Conservation (phyloP, 2,329 filamentous ascomycete species). For the Aphanocladium album region DNA sequence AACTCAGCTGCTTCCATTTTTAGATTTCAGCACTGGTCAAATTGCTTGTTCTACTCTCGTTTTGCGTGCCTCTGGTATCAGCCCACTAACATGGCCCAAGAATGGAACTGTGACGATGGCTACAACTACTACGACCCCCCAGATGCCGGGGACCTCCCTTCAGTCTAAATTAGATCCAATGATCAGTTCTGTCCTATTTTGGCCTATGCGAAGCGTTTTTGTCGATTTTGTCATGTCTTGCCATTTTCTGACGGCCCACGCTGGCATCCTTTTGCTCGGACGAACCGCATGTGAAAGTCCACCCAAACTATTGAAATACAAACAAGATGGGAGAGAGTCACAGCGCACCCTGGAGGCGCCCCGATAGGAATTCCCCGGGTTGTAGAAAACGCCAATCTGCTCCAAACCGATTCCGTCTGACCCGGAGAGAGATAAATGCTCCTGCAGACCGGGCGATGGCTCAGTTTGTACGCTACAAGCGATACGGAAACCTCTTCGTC, state of each 20-base stretch:
- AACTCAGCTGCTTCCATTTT: background rate
- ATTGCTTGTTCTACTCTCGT: background rate
- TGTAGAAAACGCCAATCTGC: background rate
- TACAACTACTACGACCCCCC: background rate
- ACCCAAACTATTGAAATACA: background rate
- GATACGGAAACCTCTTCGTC: background rate
- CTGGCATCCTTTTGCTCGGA: background rate
- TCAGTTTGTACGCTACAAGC: background rate
- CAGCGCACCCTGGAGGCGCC: background rate
- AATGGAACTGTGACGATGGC: background rate
- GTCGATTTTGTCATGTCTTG: background rate
- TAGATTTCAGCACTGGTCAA: background rate
- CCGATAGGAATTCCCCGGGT: conserved; percentile 1
- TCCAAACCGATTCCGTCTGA: background rate
- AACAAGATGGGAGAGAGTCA: background rate
- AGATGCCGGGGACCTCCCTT: background rate
- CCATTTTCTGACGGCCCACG: background rate
- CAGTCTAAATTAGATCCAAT: background rate
- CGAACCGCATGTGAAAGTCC: background rate
- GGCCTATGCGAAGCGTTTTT: background rate
- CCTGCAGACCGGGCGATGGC: background rate
- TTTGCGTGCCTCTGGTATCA: background rate
- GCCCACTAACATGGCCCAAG: background rate
- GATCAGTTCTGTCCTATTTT: background rate
- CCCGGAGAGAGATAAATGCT: background rate